Evolutionary conservation across 139 green algal genomes (phyloP).

Genomic region (Haematococcus sp.): DNA sequence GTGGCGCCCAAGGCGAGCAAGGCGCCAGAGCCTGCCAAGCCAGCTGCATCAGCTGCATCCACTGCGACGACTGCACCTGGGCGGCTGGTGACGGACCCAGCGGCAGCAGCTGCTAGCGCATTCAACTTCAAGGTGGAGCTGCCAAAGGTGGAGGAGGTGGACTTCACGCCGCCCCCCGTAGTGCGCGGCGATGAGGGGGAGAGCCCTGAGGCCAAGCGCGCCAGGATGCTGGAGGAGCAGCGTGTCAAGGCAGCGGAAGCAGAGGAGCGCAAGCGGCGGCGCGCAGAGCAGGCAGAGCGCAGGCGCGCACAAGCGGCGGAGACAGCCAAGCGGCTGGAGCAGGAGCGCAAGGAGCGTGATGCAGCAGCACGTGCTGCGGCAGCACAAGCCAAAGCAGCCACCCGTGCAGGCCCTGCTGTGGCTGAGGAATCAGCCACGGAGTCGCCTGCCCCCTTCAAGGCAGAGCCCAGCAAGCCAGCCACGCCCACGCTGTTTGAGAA

Average conservation of each 20-base stretch:
- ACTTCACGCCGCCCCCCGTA: constrained; percentile 31
- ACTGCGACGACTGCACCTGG: background rate
- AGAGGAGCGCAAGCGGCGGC: constrained; percentile 36
- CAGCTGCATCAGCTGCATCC: background rate
- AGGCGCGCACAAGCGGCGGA: constrained; percentile 24
- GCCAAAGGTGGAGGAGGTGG: constrained; percentile 30
- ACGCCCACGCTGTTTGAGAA: background rate
- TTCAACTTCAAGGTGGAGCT: constrained; percentile 43
- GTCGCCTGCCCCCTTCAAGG: background rate
- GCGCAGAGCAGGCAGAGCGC: constrained; percentile 18
- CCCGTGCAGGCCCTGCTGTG: background rate
- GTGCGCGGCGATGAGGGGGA: background rate
- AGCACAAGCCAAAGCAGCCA: background rate
- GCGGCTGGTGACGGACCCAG: constrained; percentile 4
- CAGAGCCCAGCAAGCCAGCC: background rate
- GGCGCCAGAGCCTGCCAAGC: background rate
- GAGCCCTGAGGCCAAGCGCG: constrained; percentile 2
- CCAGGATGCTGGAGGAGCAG: constrained; percentile 38
- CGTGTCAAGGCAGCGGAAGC: constrained; percentile 32
- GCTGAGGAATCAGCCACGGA: background rate
- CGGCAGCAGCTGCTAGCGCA: constrained; percentile 3
- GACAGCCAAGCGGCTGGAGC: constrained; percentile 13
- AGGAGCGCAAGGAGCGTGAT: constrained; percentile 2
- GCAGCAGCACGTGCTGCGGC: background rate
- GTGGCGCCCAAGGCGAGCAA: background rate